phyloP scores from a whole-genome alignment of 306 rosid species.

The Prunus persica region Prunus_persica_NCBIv2 NC_034014.1:25412001-25412500 shows the following conservation, averaged over 20 bases:
- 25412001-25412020: conserved; percentile 1
- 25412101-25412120: conserved; percentile 16
- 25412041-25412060: not conserved
- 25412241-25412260: not conserved
- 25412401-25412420: not conserved
- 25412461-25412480: not conserved
- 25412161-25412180: conserved; percentile 85
- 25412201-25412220: conserved; percentile 94
- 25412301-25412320: not conserved
- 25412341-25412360: not conserved
- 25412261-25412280: not conserved
- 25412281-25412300: not conserved
- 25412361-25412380: not conserved
- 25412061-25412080: not conserved
- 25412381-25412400: conserved; percentile 1
- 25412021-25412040: not conserved
- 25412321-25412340: not conserved
- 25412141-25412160: conserved; percentile 65
- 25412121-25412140: conserved; percentile 20
- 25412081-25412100: conserved; percentile 10
- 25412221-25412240: conserved; percentile 4
- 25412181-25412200: conserved; percentile 98
- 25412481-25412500: not conserved
- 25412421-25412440: not conserved
- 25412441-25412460: not conserved